Base-by-base conservation (phyloP, 129 eudicot genomes). In the Flaveria bidentis region DNA sequence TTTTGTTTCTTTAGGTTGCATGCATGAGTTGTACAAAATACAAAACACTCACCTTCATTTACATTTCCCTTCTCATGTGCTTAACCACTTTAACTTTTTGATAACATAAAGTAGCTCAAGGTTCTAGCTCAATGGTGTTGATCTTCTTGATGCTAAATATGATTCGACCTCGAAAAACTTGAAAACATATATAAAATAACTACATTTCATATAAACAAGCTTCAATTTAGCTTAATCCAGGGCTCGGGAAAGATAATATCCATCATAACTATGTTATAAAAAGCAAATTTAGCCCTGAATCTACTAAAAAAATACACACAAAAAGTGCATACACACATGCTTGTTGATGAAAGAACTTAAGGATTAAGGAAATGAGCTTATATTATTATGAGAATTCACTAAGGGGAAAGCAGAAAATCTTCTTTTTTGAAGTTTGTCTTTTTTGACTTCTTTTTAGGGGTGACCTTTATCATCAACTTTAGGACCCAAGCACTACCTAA, bases 1-100 rank as follows among this genome's bases (percentile, higher is more conserved):
- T 80, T 80, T 80, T 80, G 80, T 67, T 80, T 74, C 84, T 74
- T 80, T 80, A 65, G 62, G 75, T 80, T 79, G 80, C 80, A 80
- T 80, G 80, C 84, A 74, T 80, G 80, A 74, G 55, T 73, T 65
- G 80, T 67, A 73, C 42, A 73, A 46, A 45, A 33, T 68, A 58
- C 81, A 61, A 42, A 56, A 25, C 64, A 58, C 63, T 53, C 47
- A 18, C 33, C 68, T 55, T 72, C 77, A 79, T 79, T 56, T 69
- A 60, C 28, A 20, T 62, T 78, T 65, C 62, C 69, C 53, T 66
- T 53, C 79, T 67, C 60, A 67, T 69, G 39, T 64, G 58, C 71
- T 45, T 73, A 56, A 73, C 66, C 82, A 15, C 58, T 50, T 71
- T 33, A 25, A 72, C 83, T 78, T 72, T 78, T 68, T 57, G 0